These are phyloP conservation scores for Halenospora varia DNA, from an alignment of 495 filamentous ascomycete species.

Conservation along the genomic window DNA sequence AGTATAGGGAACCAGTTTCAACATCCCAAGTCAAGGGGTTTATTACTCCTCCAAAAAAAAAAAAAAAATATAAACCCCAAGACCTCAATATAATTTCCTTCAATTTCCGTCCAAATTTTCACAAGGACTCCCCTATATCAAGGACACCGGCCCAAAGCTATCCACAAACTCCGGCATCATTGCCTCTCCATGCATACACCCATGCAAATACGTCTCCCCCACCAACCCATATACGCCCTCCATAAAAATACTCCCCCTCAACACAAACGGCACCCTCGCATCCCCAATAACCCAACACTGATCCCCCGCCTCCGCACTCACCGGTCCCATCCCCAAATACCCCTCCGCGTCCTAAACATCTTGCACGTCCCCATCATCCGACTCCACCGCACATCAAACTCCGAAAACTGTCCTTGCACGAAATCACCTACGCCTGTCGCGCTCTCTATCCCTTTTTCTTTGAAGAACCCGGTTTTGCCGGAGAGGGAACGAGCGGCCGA, in stretches of 20 bases:
- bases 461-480: not conserved
- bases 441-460: not conserved
- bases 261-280: not conserved
- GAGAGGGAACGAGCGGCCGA: not conserved
- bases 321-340: not conserved
- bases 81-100: no score
- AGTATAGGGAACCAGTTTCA: no score
- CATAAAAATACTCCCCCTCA: not conserved
- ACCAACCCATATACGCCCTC: not conserved
- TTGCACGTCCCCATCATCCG: not conserved
- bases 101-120: no score
- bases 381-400: not conserved
- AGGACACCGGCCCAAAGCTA: not conserved
- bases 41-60: no score
- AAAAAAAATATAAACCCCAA: no score
- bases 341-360: not conserved
- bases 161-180: not conserved
- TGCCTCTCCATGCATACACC: slow-evolving; percentile 2
- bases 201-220: slow-evolving; percentile 1
- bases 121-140: no score
- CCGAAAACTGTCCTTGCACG: not conserved
- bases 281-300: not conserved
- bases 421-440: not conserved
- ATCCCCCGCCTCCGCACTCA: not conserved
- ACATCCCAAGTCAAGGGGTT: no score